Evolutionary conservation across 371 early-diverging fungal species (phyloP).

Genomic region (Entomophthora muscae): DNA sequence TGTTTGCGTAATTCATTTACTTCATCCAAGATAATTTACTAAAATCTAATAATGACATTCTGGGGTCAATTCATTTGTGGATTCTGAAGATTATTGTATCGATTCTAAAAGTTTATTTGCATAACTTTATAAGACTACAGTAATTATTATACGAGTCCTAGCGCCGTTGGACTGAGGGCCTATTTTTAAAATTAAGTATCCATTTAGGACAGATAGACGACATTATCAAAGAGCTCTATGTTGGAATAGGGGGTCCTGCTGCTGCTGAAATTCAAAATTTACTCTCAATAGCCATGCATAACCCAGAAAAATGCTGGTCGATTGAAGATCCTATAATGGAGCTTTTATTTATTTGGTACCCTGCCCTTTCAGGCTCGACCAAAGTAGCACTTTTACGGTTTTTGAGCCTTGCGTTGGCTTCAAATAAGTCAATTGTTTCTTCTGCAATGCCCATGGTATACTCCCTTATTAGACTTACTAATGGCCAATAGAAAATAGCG

Average conservation of each 20-base stretch:
- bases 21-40: too few relatives aligned
- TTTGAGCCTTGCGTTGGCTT: neutral
- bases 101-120: too few relatives aligned
- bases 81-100: too few relatives aligned
- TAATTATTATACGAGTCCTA: too few relatives aligned
- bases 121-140: too few relatives aligned
- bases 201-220: neutral
- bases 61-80: too few relatives aligned
- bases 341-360: neutral
- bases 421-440: neutral
- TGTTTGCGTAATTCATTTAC: too few relatives aligned
- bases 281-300: neutral
- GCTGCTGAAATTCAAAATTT: neutral
- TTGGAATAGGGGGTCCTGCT: neutral
- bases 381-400: neutral
- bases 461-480: neutral
- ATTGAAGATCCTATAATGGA: neutral
- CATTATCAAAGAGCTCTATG: neutral
- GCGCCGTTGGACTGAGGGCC: too few relatives aligned
- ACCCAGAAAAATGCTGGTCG: neutral
- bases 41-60: too few relatives aligned
- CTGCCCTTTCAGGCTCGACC: neutral
- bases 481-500: neutral
- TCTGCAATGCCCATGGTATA: neutral
- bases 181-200: too few relatives aligned